Base-by-base conservation (phyloP, 192 early-diverging fungal genomes). In the Coemansia sp. region DNA sequence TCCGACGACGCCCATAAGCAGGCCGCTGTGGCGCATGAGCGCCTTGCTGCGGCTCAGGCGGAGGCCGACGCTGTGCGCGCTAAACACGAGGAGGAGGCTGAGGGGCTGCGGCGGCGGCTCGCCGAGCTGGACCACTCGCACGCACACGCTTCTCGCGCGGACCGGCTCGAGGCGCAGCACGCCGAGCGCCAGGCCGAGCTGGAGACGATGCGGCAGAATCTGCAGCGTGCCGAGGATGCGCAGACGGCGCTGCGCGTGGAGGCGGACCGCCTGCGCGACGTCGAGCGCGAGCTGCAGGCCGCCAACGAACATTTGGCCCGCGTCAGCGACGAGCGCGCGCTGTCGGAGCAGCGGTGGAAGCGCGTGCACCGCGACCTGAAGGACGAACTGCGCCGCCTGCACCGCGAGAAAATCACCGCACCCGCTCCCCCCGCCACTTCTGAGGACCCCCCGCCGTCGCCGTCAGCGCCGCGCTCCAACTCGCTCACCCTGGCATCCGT, bases 271-370 rank as follows among this genome's bases (percentile, higher is more conserved):
- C 42, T 85, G 63, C 78, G 75, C 24, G 75, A 72, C 40, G 57
- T 78, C 9, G 74, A 85, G 70, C 62, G 50, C 24, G 78, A 85
- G 6, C 59, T 73, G 11, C 27, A 19, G 4, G 24, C 66, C 0
- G 72, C 64, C n/a, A 62, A 71, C 7, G 71, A 73, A 48, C 62
- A 66, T 44, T 70, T 74, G 41, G 63, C 45, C 1, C 73, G 75
- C 6, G 68, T 69, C 4, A 69, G 54, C 6, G 79, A 85, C 11
- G 79, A 85, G 68, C 73, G 73, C 59, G 66, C 61, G n/a, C 45
- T 85, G 46, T 64, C 78, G 0, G 83, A 85, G 63, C 67, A 77
- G 54, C 74, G 78, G 27, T 85, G 83, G 83, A 77, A 76, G 69
- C 68, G 78, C 1, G 73, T 85, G 29, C 78, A 81, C 45, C 72